Evolutionary conservation across 441 rosid genomes (phyloP).

Genomic region (Populus hybrid): DNA sequence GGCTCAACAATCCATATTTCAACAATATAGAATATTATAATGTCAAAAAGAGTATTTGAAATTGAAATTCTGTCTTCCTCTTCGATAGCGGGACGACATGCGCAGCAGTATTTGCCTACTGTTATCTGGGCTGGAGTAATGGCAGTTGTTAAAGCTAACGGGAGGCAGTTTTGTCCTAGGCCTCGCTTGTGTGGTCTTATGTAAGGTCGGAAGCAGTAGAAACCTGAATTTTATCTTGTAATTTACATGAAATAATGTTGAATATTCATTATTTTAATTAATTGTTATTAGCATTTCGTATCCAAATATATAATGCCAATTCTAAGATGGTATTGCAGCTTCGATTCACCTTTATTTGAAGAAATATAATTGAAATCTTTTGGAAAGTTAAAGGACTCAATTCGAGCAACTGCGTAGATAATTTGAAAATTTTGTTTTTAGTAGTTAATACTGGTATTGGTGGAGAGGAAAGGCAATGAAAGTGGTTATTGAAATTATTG

Average conservation of each 20-base stretch:
- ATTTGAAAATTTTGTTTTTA: too few relatives aligned
- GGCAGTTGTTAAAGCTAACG: conserved; percentile 78
- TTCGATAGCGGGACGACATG: conserved; percentile 60
- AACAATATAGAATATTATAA: too few relatives aligned
- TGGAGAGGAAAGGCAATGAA: too few relatives aligned
- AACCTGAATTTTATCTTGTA: neutral
- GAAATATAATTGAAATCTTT: too few relatives aligned
- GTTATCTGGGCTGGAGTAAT: conserved; percentile 79
- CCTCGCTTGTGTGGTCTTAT: conserved; percentile 88
- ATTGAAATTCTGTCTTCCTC: neutral
- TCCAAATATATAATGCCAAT: too few relatives aligned
- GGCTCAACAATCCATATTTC: accelerated
- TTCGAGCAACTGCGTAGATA: too few relatives aligned
- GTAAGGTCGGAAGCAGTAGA: conserved; percentile 22
- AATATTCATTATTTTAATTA: too few relatives aligned
- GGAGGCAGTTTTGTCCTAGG: conserved; percentile 83
- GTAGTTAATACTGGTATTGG: too few relatives aligned
- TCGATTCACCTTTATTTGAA: too few relatives aligned
- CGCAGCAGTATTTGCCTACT: conserved; percentile 66
- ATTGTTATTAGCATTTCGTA: neutral
- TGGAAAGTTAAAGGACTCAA: too few relatives aligned
- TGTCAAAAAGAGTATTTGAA: accelerated
- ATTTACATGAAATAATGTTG: neutral
- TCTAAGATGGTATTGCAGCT: too few relatives aligned
- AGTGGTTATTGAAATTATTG: too few relatives aligned